phyloP scores from a whole-genome alignment of 768 basidiomycete genomes.

The Tephrocybe rancida region DNA sequence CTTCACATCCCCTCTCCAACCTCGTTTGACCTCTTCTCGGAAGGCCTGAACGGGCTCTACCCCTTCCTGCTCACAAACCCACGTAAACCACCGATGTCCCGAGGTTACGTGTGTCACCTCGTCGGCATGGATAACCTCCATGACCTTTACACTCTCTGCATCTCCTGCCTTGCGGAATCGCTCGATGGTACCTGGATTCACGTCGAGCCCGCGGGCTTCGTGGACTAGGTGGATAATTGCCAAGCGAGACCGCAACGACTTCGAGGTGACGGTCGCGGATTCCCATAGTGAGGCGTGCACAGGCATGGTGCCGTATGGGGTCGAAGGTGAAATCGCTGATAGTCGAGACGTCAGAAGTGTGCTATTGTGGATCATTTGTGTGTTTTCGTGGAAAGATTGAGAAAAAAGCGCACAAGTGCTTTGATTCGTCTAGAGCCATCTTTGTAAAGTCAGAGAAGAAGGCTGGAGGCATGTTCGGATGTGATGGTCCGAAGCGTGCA shows the following conservation, averaged over 20 bases:
- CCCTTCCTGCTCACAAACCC: slow-evolving; percentile 60
- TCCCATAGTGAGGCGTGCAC: slow-evolving; percentile 85
- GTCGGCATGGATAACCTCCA: slow-evolving; percentile 80
- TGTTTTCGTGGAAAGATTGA: background rate
- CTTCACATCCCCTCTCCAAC: slow-evolving; percentile 74
- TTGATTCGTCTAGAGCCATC: slow-evolving; percentile 86
- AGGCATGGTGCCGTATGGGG: slow-evolving; percentile 72
- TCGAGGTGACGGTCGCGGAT: slow-evolving; percentile 66
- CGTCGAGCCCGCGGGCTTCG: slow-evolving; percentile 82
- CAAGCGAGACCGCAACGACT: slow-evolving; percentile 69
- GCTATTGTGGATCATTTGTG: slow-evolving; percentile 22
- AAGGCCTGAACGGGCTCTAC: slow-evolving; percentile 68
- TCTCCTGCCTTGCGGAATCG: slow-evolving; percentile 71
- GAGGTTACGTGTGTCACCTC: slow-evolving; percentile 84
- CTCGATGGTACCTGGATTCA: slow-evolving; percentile 80
- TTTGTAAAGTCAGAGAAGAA: slow-evolving; percentile 85
- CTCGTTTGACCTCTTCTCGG: slow-evolving; percentile 65
- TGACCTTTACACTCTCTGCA: slow-evolving; percentile 60
- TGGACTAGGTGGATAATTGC: slow-evolving; percentile 88
- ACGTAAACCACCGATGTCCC: slow-evolving; percentile 84
- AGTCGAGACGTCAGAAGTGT: slow-evolving; percentile 66
- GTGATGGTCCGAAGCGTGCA: slow-evolving; percentile 67
- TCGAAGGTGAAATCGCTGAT: slow-evolving; percentile 58
- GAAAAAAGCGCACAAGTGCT: slow-evolving; percentile 58
- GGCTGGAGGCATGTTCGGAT: slow-evolving; percentile 64